These are phyloP conservation scores for Nyctanthes arbortristis DNA, from an alignment of 257 asterid genomes.

Conservation along the genomic window DNA sequence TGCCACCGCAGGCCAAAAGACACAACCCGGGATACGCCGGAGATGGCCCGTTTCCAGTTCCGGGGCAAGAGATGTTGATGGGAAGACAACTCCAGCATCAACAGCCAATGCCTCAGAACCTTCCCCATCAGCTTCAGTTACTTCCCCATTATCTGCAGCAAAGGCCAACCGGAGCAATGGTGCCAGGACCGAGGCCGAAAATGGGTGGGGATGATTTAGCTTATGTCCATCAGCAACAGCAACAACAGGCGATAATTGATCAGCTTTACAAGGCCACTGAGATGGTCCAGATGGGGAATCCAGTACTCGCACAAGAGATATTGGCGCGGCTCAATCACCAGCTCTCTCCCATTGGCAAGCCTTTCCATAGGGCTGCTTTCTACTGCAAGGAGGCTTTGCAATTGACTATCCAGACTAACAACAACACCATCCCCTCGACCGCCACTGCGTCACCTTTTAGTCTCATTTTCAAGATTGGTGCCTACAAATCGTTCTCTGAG, in stretches of 20 bases:
- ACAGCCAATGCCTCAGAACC: constrained; percentile 28
- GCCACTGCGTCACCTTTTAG: constrained; percentile 43
- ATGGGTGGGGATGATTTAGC: constrained; percentile 52
- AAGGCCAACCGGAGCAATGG: constrained; percentile 32
- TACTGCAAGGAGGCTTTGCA: constrained; percentile 64
- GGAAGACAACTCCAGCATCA: constrained; percentile 34
- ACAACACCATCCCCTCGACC: constrained; percentile 24
- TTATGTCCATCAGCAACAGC: constrained; percentile 44
- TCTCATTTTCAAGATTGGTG: constrained; percentile 58
- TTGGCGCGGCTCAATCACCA: constrained; percentile 99
- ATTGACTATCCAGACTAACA: constrained; percentile 43
- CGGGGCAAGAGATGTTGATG: constrained; percentile 28
- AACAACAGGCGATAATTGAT: constrained; percentile 67
- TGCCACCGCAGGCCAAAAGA: constrained; percentile 45
- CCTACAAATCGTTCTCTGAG: constrained; percentile 60
- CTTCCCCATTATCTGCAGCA: constrained; percentile 59
- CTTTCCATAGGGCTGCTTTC: constrained; percentile 66
- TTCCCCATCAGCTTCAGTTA: constrained; percentile 60
- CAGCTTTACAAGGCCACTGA: constrained; percentile 86
- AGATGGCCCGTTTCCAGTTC: constrained; percentile 28
- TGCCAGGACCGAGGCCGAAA: constrained; percentile 51
- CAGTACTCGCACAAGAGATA: constrained; percentile 96
- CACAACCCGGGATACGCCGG: constrained; percentile 39
- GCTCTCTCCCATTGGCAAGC: constrained; percentile 88
- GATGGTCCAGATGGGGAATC: constrained; percentile 77